A percentile compares a stretch with the other conserved stretches of the same genome.
These are phyloP conservation scores for Trichoderma sp. DNA, from an alignment of 2,329 filamentous ascomycete species.

Conservation along the genomic window DNA sequence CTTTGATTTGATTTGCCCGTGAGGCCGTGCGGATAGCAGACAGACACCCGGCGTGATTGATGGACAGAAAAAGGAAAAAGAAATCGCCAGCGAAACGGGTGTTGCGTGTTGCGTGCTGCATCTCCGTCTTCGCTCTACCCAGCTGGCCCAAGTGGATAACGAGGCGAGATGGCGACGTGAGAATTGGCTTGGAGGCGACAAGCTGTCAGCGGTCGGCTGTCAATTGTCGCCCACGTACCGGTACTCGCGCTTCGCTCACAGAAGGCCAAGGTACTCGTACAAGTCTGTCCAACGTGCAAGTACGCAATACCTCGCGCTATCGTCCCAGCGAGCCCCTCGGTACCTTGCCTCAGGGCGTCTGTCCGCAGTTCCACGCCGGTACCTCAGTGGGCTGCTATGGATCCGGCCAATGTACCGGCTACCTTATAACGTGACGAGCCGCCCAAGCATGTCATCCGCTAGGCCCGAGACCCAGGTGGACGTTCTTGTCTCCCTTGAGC, in stretches of 20 bases:
- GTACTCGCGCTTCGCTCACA: background rate
- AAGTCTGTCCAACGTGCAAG: background rate
- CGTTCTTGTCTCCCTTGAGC: background rate
- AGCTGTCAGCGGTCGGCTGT: background rate
- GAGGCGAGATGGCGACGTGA: background rate
- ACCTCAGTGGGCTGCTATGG: background rate
- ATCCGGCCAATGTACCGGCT: background rate
- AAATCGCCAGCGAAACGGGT: background rate
- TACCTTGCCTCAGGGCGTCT: background rate
- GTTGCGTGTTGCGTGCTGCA: background rate
- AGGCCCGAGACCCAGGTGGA: constrained; percentile 3
- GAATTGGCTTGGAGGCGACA: background rate
- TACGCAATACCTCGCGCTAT: background rate
- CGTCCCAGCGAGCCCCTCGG: background rate
- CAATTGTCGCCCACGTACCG: background rate
- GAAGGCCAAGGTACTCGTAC: too few relatives aligned
- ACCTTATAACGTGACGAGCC: constrained; percentile 17
- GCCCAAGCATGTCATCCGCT: constrained; percentile 16
- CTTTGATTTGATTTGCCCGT: background rate
- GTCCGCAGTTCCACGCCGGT: background rate
- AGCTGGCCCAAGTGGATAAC: background rate
- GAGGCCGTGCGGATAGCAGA: background rate
- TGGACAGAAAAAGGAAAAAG: background rate
- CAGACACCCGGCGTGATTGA: background rate
- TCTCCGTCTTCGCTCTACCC: background rate